phyloP scores from a whole-genome alignment of 75 land plant species.

The Picea glauca region DNA sequence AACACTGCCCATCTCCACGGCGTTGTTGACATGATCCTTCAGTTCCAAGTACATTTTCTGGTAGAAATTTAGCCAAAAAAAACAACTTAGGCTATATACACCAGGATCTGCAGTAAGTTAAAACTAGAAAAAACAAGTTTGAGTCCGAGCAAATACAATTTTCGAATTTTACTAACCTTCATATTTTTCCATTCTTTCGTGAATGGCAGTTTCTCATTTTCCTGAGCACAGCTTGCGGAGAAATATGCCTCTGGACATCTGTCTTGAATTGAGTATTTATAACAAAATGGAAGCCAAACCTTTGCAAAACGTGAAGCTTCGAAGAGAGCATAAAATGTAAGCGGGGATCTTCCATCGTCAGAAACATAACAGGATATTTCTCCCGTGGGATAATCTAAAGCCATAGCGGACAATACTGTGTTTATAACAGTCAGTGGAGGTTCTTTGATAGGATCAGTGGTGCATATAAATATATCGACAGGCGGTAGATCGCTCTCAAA shows the following conservation, averaged over 20 bases:
- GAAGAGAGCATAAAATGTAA: constrained; percentile 15
- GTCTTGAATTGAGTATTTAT: constrained; percentile 33
- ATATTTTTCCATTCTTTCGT: constrained; percentile 1
- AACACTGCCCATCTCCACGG: constrained; percentile 4
- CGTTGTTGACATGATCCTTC: constrained; percentile 7
- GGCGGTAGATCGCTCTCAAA: constrained; percentile 10
- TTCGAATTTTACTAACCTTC: constrained; percentile 17
- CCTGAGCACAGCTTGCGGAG: background rate
- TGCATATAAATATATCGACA: constrained; percentile 4
- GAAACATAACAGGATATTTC: constrained; percentile 22
- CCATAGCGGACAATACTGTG: constrained; percentile 24
- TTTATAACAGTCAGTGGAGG: constrained; percentile 31
- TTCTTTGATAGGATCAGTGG: constrained; percentile 12
- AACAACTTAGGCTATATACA: background rate
- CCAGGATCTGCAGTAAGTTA: background rate
- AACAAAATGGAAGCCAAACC: constrained; percentile 61
- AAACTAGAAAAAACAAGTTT: background rate
- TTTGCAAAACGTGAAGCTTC: constrained; percentile 26
- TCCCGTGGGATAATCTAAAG: constrained; percentile 19
- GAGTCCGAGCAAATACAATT: background rate
- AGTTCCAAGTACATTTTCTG: constrained; percentile 19
- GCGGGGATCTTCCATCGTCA: constrained; percentile 21
- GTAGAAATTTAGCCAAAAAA: background rate
- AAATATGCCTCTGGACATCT: constrained; percentile 50
- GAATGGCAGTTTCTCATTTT: constrained; percentile 1